phyloP scores from a whole-genome alignment of 495 filamentous ascomycete species.

The Antarctomyces pellizariae region DNA sequence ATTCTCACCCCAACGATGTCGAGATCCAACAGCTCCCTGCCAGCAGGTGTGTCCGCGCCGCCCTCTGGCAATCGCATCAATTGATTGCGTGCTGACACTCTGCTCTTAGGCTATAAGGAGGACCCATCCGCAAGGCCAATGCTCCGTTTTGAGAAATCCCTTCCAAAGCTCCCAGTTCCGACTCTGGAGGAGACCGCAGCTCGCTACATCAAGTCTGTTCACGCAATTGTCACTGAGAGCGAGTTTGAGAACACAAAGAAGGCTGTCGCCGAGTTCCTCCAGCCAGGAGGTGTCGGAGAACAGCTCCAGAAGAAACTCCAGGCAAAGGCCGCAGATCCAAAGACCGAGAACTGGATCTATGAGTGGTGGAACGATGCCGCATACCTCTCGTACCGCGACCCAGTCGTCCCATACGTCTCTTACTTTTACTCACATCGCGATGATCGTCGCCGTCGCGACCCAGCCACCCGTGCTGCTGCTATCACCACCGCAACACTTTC shows the following conservation, averaged over 20 bases:
- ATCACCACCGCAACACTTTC: slow-evolving; percentile 65
- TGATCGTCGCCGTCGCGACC: slow-evolving; percentile 68
- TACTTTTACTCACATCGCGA: slow-evolving; percentile 99
- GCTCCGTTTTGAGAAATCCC: slow-evolving; percentile 90
- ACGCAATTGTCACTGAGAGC: slow-evolving; percentile 46
- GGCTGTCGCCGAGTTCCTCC: slow-evolving; percentile 63
- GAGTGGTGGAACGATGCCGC: slow-evolving; percentile 97
- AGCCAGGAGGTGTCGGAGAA: slow-evolving; percentile 59
- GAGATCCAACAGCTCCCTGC: slow-evolving; percentile 36
- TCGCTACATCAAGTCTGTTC: slow-evolving; percentile 82
- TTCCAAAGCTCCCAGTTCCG: slow-evolving; percentile 77
- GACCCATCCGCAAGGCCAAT: slow-evolving; percentile 77
- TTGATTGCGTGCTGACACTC: slow-evolving; percentile 6
- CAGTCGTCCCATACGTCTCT: slow-evolving; percentile 92
- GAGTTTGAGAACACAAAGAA: slow-evolving; percentile 60
- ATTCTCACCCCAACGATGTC: slow-evolving; percentile 23
- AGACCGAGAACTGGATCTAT: slow-evolving; percentile 76
- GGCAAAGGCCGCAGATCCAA: slow-evolving; percentile 60
- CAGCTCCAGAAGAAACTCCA: slow-evolving; percentile 72
- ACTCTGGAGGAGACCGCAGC: slow-evolving; percentile 79
- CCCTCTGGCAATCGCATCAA: slow-evolving; percentile 3
- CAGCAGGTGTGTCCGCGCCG: slow-evolving; percentile 20
- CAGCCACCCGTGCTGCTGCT: slow-evolving; percentile 78
- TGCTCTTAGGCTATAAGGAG: slow-evolving; percentile 57
- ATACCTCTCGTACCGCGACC: slow-evolving; percentile 83